A percentile compares a stretch with the other conserved stretches of the same genome.
These are phyloP conservation scores for Rhytidiadelphus loreus DNA, from an alignment of 225 moss, liverwort and hornwort species.

Conservation along the genomic window DNA sequence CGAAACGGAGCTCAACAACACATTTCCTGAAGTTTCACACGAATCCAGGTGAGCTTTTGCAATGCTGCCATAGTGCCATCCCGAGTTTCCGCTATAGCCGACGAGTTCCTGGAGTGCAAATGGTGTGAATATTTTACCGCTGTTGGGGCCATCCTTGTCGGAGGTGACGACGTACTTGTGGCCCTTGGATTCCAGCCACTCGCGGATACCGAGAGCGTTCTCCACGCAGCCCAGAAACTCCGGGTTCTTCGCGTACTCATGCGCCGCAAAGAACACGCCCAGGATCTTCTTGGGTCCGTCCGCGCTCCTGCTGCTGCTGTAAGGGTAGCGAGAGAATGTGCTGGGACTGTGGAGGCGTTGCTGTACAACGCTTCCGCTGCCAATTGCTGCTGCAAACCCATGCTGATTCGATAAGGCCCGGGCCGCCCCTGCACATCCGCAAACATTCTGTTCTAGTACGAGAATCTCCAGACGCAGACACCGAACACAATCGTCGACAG, in stretches of 20 bases:
- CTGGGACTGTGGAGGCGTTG: not conserved
- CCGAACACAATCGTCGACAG: not conserved
- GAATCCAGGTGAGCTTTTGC: not conserved
- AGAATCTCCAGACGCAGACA: not conserved
- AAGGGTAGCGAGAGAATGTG: conserved; percentile 16
- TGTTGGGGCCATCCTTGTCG: conserved; percentile 45
- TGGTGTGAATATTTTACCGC: not conserved
- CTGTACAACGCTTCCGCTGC: not conserved
- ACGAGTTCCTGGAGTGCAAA: not conserved
- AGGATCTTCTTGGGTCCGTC: conserved; percentile 38
- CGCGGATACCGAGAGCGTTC: conserved; percentile 44
- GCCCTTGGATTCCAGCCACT: conserved; percentile 54
- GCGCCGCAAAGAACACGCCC: conserved; percentile 46
- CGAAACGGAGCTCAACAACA: not conserved
- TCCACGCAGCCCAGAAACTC: conserved; percentile 44
- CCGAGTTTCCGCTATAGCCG: not conserved
- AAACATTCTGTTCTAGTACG: not conserved
- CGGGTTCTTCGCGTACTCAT: conserved; percentile 47
- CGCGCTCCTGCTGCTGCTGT: conserved; percentile 15
- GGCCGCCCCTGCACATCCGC: conserved; percentile 13
- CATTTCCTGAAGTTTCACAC: not conserved
- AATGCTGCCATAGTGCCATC: not conserved
- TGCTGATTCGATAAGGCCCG: conserved; percentile 20
- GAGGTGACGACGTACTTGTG: conserved; percentile 57
- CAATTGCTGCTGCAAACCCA: not conserved